A percentile compares a stretch with the other conserved stretches of the same genome.
Conservation (phyloP, 345 rosid genomes). For the Nephelium lappaceum region DNA sequence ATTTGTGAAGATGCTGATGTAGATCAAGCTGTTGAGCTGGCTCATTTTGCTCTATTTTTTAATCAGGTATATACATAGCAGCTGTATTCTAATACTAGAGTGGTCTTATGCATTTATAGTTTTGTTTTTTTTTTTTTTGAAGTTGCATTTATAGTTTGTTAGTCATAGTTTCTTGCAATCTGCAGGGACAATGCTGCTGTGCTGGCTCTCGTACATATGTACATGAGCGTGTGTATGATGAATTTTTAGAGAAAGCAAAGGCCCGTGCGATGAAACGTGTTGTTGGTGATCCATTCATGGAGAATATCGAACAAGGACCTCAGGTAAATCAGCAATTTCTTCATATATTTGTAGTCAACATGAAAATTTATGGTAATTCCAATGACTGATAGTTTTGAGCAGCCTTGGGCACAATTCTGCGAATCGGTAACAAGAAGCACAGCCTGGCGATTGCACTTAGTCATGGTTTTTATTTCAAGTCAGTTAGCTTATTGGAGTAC, state of each 20-base stretch:
- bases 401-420: background rate
- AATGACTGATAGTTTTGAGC: background rate
- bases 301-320: conserved; percentile 89
- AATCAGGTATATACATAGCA: conserved; percentile 63
- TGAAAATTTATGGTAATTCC: background rate
- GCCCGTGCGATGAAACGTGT: conserved; percentile 63
- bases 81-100: background rate
- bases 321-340: conserved; percentile 54
- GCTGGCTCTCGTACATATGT: conserved; percentile 98
- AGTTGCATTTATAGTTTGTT: conserved; percentile 1
- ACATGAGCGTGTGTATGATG: conserved; percentile 80
- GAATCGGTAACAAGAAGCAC: background rate
- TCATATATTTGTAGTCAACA: background rate
- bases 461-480: background rate
- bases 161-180: conserved; percentile 2
- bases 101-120: background rate
- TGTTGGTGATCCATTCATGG: conserved; percentile 92
- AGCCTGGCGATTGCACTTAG: background rate
- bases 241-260: conserved; percentile 86
- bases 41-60: conserved; percentile 87
- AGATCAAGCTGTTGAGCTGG: conserved; percentile 81
- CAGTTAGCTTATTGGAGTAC: background rate
- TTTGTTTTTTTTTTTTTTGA: no score
- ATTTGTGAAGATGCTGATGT: conserved; percentile 94
- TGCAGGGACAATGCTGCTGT: conserved; percentile 93